Evolutionary conservation across 169 alveolate genomes (phyloP), one percentile per base, ranked within the genome.

Genomic region (Plasmodium chabaudi): DNA sequence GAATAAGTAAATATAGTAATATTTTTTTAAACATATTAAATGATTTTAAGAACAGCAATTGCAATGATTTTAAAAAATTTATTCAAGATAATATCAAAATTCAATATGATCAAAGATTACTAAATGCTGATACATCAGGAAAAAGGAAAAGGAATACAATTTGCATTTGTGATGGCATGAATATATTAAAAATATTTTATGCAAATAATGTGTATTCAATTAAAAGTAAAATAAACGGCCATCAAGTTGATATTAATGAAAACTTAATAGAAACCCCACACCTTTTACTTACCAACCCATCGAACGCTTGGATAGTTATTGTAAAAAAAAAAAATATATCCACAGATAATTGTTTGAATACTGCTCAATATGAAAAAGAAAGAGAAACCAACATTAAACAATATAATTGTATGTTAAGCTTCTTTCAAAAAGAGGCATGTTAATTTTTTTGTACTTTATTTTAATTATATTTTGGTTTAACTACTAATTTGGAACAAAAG

Each of bases 221-320:
- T 55, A 82, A 67, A 82, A 67, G 69, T 67, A 82, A 82, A 82
- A 82, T 82, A 55, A 55, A n/a, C 21, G 90, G 90, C 5, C 49
- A 19, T 23, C 84, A 82, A 13, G 57, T n/a, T 49, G 90, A 82
- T 19, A 82, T 82, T 53, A 82, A 82, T 55, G 71, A 82, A 65
- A 65, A 82, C 61, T 13, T 82, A 47, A 19, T 82, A n/a, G 12
- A 23, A 17, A 82, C 56, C 23, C 90, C 90, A 0, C 72, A 82
- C 61, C 15, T 65, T 7, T 56, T 82, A 53, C 56, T 82, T 67
- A 34, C 39, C 25, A 49, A 47, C 49, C 46, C 57, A 55, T 70
- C 53, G 25, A 79, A 65, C 15, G 69, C 79, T 12, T 82, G 90
- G 90, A n/a, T 82, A 53, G 55, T 82, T 82, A 82, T 82, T 59